Evolutionary conservation across 371 early-diverging fungal species (phyloP), one percentile per base, ranked within the genome.

Genomic region (Parasitella parasitica): DNA sequence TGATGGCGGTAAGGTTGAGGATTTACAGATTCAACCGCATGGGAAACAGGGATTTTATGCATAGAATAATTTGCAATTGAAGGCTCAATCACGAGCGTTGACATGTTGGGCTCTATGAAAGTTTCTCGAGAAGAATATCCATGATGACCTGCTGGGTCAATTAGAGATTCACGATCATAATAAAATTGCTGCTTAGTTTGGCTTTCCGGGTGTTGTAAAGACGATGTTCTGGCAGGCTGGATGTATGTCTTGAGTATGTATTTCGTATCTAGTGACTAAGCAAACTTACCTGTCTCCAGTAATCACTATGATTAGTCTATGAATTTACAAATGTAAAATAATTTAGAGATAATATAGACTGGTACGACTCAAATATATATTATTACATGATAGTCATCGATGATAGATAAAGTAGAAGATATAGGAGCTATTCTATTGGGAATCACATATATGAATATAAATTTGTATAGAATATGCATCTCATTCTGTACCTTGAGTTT

Each of bases 101-200:
- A 52, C 30, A 46, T 67, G 18, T 54, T 58, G 27, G 67, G 67
- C 26, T 67, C 63, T 53, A 69, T 69, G 37, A 56, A 69, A 34
- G 55, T 56, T 37, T 64, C 69, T 38, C 39, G 56, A 34, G 69
- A 43, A 46, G 32, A 51, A 15, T 49, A 49, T 39, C 54, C 28
- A 30, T 49, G 51, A 51, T 27, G 36, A 4, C 43, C 35, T 7
- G 54, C 35, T 24, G 69, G 64, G 53, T 69, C 69, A 43, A 69
- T 60, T 13, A 69, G 30, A 20, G 69, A 69, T 30, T 69, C 69
- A 32, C 64, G 43, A 3, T 56, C 58, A 26, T 41, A 27, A 16
- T 48, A 38, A 13, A 24, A 20, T 39, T 49, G 41, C 16, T 62
- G n/a, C 58, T 43, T 63, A 53, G 0, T 59, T 43, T 5, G 63